phyloP scores from a whole-genome alignment of 768 basidiomycete genomes.

The Lactarius deliciosus region DNA sequence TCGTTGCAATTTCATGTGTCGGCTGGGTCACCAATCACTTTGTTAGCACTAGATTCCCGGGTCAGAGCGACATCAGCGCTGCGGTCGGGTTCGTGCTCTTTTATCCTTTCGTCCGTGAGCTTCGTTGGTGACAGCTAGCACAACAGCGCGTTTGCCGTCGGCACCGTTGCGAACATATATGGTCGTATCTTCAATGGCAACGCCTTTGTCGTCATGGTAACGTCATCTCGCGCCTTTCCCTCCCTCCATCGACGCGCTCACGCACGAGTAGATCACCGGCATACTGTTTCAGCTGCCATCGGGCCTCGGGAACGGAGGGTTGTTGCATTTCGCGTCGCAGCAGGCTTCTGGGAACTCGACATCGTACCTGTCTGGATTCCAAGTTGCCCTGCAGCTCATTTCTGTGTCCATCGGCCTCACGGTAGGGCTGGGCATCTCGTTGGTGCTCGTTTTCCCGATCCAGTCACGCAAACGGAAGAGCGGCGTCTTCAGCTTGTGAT shows the following conservation, averaged over 20 bases:
- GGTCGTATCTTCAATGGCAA: slow-evolving; percentile 71
- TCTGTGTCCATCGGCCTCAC: slow-evolving; percentile 78
- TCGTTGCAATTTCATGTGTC: slow-evolving; percentile 58
- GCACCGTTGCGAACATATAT: slow-evolving; percentile 75
- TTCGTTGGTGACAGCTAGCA: neutral
- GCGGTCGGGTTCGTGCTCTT: slow-evolving; percentile 57
- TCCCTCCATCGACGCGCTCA: neutral
- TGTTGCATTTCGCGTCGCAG: slow-evolving; percentile 66
- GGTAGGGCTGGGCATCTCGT: slow-evolving; percentile 71
- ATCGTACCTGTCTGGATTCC: slow-evolving; percentile 69
- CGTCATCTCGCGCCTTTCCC: slow-evolving; percentile 27
- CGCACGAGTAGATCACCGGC: slow-evolving; percentile 54
- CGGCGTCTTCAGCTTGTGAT: slow-evolving; percentile 63
- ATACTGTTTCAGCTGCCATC: slow-evolving; percentile 86
- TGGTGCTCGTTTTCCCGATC: slow-evolving; percentile 65
- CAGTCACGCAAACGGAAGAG: slow-evolving; percentile 56
- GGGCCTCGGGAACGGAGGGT: slow-evolving; percentile 75
- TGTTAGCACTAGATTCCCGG: slow-evolving; percentile 55
- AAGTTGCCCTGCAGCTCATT: slow-evolving; percentile 73
- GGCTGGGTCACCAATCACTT: slow-evolving; percentile 85
- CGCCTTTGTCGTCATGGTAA: slow-evolving; percentile 80
- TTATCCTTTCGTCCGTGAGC: slow-evolving; percentile 8
- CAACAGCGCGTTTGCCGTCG: slow-evolving; percentile 72
- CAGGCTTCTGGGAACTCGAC: slow-evolving; percentile 50
- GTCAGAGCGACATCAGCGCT: slow-evolving; percentile 74